phyloP scores from a whole-genome alignment of 2,329 filamentous ascomycete genomes.

The Scleromitrula shiraiana region DNA sequence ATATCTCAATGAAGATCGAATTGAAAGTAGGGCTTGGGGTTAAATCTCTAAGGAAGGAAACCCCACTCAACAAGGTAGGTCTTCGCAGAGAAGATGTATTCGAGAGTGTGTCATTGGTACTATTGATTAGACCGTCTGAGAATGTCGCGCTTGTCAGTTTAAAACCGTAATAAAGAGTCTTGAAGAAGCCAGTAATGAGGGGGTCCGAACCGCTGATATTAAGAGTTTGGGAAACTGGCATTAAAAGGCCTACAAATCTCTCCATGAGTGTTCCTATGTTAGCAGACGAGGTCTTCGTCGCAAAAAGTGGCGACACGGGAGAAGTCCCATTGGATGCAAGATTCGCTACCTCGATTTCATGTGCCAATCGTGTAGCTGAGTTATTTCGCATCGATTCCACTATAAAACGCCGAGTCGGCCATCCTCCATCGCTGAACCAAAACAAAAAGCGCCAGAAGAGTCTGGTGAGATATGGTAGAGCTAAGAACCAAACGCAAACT shows the following conservation, averaged over 20 bases:
- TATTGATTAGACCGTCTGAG: slow-evolving; percentile 11
- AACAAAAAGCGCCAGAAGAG: slow-evolving; percentile 90
- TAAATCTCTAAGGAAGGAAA: slow-evolving; percentile 48
- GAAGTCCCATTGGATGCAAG: slow-evolving; percentile 25
- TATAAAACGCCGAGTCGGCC: slow-evolving; percentile 14
- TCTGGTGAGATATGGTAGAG: slow-evolving; percentile 84
- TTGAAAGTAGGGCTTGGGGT: slow-evolving; percentile 69
- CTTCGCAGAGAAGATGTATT: slow-evolving; percentile 8
- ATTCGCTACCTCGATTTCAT: slow-evolving; percentile 20
- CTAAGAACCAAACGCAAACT: slow-evolving; percentile 76
- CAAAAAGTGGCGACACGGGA: slow-evolving; percentile 24
- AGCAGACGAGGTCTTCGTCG: slow-evolving; percentile 32
- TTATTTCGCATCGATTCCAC: slow-evolving; percentile 12
- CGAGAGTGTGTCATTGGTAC: slow-evolving; percentile 9
- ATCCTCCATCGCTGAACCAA: slow-evolving; percentile 47
- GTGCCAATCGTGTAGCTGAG: slow-evolving; percentile 17
- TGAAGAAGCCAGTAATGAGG: slow-evolving; percentile 21
- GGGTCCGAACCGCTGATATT: slow-evolving; percentile 25
- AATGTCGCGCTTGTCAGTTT: slow-evolving; percentile 13
- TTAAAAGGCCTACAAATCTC: slow-evolving; percentile 28
- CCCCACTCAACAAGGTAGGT: slow-evolving; percentile 47
- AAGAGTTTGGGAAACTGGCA: slow-evolving; percentile 21
- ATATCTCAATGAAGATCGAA: slow-evolving; percentile 67
- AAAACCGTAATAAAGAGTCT: slow-evolving; percentile 24
- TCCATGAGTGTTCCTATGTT: slow-evolving; percentile 32